Conservation (phyloP, 306 rosid species). For the Prinsepia uniflora region DNA sequence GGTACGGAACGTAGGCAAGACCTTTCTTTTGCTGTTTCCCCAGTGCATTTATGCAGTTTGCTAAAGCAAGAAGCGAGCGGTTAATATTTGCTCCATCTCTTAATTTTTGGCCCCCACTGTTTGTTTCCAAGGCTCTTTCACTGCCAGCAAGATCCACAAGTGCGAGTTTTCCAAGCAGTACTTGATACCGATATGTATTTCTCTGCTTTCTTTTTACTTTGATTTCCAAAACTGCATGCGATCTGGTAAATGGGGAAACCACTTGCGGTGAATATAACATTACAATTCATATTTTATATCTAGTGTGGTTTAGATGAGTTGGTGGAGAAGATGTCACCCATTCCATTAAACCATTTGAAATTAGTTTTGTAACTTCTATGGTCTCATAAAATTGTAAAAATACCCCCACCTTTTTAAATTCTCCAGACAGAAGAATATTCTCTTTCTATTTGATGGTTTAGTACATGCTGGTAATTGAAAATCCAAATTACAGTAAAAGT, state of each 20-base stretch:
- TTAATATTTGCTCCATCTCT: slow-evolving; percentile 70
- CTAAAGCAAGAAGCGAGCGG: slow-evolving; percentile 65
- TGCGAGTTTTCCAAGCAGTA: slow-evolving; percentile 57
- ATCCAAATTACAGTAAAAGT: background rate
- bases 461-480: background rate
- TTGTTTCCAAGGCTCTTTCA: slow-evolving; percentile 59
- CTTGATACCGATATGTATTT: slow-evolving; percentile 53
- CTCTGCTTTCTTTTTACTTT: slow-evolving; percentile 52
- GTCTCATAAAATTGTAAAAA: too few species aligned
- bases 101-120: slow-evolving; percentile 51
- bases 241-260: slow-evolving; percentile 31
- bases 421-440: background rate
- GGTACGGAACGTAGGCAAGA: slow-evolving; percentile 64
- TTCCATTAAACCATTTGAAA: background rate
- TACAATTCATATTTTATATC: background rate
- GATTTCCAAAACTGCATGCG: slow-evolving; percentile 65
- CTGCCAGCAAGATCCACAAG: slow-evolving; percentile 72
- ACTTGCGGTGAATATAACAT: background rate
- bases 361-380: background rate
- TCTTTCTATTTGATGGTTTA: slow-evolving; percentile 1
- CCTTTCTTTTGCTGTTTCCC: slow-evolving; percentile 66
- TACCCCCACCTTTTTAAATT: background rate
- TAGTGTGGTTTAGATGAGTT: background rate
- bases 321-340: background rate
- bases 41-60: slow-evolving; percentile 62